Base-by-base conservation (phyloP, 2,329 filamentous ascomycete species). In the Lomentospora prolificans region DNA sequence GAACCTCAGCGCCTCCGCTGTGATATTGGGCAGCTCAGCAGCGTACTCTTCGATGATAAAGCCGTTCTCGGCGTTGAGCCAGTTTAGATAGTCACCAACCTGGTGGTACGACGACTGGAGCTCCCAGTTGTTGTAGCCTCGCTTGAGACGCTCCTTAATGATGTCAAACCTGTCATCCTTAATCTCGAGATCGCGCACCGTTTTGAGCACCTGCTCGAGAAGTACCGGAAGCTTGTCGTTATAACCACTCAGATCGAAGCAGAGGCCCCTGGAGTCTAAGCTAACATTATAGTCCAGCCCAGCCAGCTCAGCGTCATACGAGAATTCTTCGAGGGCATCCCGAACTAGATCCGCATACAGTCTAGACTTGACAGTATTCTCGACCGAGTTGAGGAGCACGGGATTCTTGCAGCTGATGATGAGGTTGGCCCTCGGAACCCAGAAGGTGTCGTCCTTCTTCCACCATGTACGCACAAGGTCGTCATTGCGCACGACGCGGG, bases 361-460 rank as follows among this genome's bases (percentile, higher is more conserved):
- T 57, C 82, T 84, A 2, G 87, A 81, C 65, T 94, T 90, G 58
- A 95, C 84, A 30, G 82, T 77, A 59, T 87, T 91, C 57, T 87
- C 84, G 1, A 90, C 87, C 3, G 88, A 90, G 1, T 88, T 80
- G 66, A 84, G 85, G n/a, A 88, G 84, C 50, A 95, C 71, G 0
- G 90, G 87, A 58, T 86, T 95, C 63, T 85, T 82, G 61, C 95
- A 78, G 62, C 85, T 89, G 60, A 96, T 82, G 61, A 90, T 81
- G 17, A 97, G 75, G 58, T 90, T 94, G 3, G 89, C 94, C 69
- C 95, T 96, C 7, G 94, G 94, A 8, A 97, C 94, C 91, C 92
- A 97, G 70, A 97, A 99, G 0, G 86, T 90, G 63, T 99, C 94
- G 64, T 99, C 94, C 72, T 97, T 97, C 76, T 99, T 99, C 76